Base-by-base conservation (phyloP, 2,329 filamentous ascomycete species). In the Colletotrichum abscissum region DNA sequence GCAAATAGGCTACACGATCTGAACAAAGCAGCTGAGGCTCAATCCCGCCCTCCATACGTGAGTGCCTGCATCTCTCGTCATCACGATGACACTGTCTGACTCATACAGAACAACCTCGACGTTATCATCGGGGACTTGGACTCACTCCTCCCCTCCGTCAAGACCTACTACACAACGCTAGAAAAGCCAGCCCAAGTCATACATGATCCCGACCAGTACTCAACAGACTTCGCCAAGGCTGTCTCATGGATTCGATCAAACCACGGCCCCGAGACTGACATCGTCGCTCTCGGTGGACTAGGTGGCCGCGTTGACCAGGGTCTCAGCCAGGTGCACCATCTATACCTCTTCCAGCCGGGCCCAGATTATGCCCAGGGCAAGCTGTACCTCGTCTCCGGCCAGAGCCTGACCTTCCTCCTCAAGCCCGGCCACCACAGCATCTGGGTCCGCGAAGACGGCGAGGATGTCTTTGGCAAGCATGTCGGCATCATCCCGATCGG, bases 241-340 rank as follows among this genome's bases (percentile, higher is more conserved):
- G 89, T 93, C 76, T 86, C 82, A 76, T 92, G 88, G 82, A 88
- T 91, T 75, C 88, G 88, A 60, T 77, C 78, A 3, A 77, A 81
- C 33, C 74, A 81, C 55, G 72, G 82, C 5, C 35, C 74, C 26
- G 76, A 78, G 1, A 80, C 88, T 63, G 89, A 96, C 78, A 91
- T 98, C n/a, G 87, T 98, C 14, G 91, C 94, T 49, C 84, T 98
- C 7, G 95, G 96, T 54, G 95, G 95, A 2, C 88, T 98, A 0
- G 95, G 94, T 56, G 97, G 97, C 7, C 92, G 97, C 35, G 93
- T 98, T 19, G 97, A 99, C 82, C 97, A 99, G 81, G 96, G 93
- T 1, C 88, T 99, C 60, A 95, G 94, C 70, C 92, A 97, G 78
- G 88, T 99, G 65, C 94, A 98, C 80, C 94, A 98, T 80, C 87